Evolutionary conservation across 2,329 filamentous ascomycete species (phyloP), one percentile per base, ranked within the genome.

Genomic region (Fusarium virguliforme): DNA sequence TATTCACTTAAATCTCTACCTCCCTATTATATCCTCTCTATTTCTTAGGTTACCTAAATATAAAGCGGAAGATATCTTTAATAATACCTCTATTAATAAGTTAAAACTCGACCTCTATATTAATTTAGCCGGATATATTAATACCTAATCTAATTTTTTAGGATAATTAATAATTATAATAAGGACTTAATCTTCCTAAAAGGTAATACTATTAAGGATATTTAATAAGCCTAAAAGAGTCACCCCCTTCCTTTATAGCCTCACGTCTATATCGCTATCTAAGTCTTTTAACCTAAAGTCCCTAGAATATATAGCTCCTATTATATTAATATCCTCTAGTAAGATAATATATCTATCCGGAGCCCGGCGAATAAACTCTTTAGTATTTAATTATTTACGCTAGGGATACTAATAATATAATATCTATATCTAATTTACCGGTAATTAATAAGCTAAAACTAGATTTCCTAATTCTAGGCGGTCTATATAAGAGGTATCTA

Each of bases 51-150:
- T 60, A 15, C 6, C 51, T 35, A 60, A 66, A 71, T 5, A 69
- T 64, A n/a, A 64, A 64, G 40, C 34, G 22, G 43, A 26, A 71
- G 7, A 68, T 65, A 5, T 68, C 54, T 26, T 46, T 62, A 4
- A 35, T 26, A 2, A 57, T 56, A 9, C 15, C 55, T 50, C 59
- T 53, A 38, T 57, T 15, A 50, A 54, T 54, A 56, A 68, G 55
- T 32, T 43, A 6, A 51, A 74, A 69, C 51, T 83, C 79, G 13
- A 91, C 83, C 48, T 84, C 85, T 78, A 89, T 83, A 65, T 92
- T 89, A 1, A 92, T 86, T 3, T 89, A 81, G 0, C 90, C 65
- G 56, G 75, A n/a, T n/a, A n/a, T 6, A 64, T 74, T 2, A 77
- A 59, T n/a, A 69, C 74, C 12, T 57, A 7, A 50, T 77, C 70